Evolutionary conservation across 2,329 filamentous ascomycete species (phyloP).

Genomic region (Trichophyton mentagrophytes): DNA sequence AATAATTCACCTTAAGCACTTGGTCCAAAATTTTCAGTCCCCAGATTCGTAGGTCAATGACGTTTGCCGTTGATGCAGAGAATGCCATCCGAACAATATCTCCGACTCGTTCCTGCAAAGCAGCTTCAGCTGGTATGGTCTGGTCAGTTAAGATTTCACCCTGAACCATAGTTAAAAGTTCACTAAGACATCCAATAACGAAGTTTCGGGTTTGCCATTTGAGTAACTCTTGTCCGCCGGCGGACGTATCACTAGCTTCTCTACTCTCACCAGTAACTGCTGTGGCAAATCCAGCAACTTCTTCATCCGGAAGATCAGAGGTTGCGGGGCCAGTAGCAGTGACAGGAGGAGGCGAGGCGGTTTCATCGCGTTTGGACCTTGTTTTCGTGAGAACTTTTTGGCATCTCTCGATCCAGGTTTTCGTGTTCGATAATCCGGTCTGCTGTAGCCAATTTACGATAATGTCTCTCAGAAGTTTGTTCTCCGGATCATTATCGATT

Average conservation of each 20-base stretch:
- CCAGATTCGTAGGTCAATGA: conserved; percentile 78
- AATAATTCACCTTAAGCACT: conserved; percentile 52
- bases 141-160: conserved; percentile 69
- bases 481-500: conserved; percentile 62
- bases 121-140: conserved; percentile 62
- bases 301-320: conserved; percentile 85
- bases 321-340: conserved; percentile 31
- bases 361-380: conserved; percentile 49
- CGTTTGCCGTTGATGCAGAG: conserved; percentile 86
- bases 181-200: conserved; percentile 75
- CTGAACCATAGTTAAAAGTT: conserved; percentile 64
- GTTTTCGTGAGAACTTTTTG: conserved; percentile 85
- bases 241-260: conserved; percentile 37
- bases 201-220: conserved; percentile 95
- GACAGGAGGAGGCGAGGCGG: conserved; percentile 22
- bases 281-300: conserved; percentile 89
- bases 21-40: conserved; percentile 89
- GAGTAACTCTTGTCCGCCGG: conserved; percentile 67
- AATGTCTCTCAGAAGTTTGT: conserved; percentile 72
- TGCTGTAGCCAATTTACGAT: conserved; percentile 89
- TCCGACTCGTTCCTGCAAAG: conserved; percentile 69
- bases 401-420: conserved; percentile 75
- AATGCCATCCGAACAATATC: conserved; percentile 96
- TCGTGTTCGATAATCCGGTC: conserved; percentile 66
- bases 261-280: conserved; percentile 52